Evolutionary conservation across 768 basidiomycete species (phyloP).

Genomic region (Mycena amicta): DNA sequence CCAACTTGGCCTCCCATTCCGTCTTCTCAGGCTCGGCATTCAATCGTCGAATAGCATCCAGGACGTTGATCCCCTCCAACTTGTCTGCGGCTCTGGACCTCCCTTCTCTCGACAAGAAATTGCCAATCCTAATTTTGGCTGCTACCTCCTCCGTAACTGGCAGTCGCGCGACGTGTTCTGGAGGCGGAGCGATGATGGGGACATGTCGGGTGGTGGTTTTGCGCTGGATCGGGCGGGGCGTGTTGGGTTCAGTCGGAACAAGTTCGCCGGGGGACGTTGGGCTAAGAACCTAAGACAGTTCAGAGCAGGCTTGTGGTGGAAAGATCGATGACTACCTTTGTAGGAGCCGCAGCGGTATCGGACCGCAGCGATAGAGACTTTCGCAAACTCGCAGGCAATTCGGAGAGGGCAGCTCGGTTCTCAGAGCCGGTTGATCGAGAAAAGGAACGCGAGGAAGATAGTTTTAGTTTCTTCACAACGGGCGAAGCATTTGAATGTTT

Average conservation of each 20-base stretch:
- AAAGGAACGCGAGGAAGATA: conserved; percentile 1
- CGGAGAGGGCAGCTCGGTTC: conserved; percentile 20
- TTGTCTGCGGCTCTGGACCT: conserved; percentile 36
- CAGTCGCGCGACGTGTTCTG: conserved; percentile 32
- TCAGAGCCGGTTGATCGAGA: background rate
- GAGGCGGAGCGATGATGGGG: conserved; percentile 60
- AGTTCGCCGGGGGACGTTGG: too few relatives aligned
- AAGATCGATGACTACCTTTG: too few relatives aligned
- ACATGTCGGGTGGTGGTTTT: conserved; percentile 26
- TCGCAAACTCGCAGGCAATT: conserved; percentile 42
- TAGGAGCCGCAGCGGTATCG: conserved; percentile 14
- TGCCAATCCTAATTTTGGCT: conserved; percentile 46
- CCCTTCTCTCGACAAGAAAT: conserved; percentile 46
- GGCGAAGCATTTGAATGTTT: background rate
- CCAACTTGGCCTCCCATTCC: conserved; percentile 29
- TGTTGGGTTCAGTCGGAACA: conserved; percentile 15
- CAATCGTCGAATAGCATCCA: conserved; percentile 13
- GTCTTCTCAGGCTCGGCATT: too few relatives aligned
- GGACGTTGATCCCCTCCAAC: conserved; percentile 20
- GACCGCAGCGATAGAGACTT: conserved; percentile 43
- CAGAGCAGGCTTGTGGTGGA: too few relatives aligned
- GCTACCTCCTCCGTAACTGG: conserved; percentile 41
- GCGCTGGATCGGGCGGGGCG: background rate
- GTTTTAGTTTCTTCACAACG: conserved; percentile 14
- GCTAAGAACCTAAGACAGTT: too few relatives aligned